phyloP scores from a whole-genome alignment of 2,329 filamentous ascomycete species.

The Blumeriella jaapii region DNA sequence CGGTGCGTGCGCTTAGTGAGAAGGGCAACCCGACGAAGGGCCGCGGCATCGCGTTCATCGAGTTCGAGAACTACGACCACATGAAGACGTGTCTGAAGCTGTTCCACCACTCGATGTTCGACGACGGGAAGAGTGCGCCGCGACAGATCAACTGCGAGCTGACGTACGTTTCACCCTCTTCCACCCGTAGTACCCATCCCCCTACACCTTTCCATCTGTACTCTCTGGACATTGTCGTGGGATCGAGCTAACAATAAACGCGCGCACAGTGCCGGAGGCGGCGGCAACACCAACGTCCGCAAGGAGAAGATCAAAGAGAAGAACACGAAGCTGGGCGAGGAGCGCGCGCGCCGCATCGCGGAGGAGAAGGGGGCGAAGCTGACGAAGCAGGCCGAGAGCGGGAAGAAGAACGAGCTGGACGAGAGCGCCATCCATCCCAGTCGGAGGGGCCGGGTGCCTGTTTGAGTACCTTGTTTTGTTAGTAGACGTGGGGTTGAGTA shows the following conservation, averaged over 20 bases:
- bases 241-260: conserved; percentile 11
- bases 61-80: conserved; percentile 75
- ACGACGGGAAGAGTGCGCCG: conserved; percentile 39
- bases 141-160: conserved; percentile 88
- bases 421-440: conserved; percentile 24
- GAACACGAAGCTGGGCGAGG: conserved; percentile 72
- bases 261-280: conserved; percentile 60
- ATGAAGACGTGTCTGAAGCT: conserved; percentile 90
- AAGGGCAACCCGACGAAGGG: conserved; percentile 49
- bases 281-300: conserved; percentile 62
- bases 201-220: conserved; percentile 1
- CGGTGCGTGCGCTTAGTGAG: conserved; percentile 63
- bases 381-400: conserved; percentile 10
- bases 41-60: conserved; percentile 75
- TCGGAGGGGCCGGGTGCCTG: conserved; percentile 18
- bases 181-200: not conserved
- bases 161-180: conserved; percentile 45
- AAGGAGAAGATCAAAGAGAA: conserved; percentile 71
- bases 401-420: conserved; percentile 11
- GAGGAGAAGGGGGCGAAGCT: conserved; percentile 22
- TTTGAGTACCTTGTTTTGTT: not conserved
- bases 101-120: conserved; percentile 77
- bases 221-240: not conserved
- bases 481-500: not conserved
- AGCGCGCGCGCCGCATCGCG: conserved; percentile 20